Conservation (phyloP, 106 monocot species). For the Ottelia alismoides region DNA sequence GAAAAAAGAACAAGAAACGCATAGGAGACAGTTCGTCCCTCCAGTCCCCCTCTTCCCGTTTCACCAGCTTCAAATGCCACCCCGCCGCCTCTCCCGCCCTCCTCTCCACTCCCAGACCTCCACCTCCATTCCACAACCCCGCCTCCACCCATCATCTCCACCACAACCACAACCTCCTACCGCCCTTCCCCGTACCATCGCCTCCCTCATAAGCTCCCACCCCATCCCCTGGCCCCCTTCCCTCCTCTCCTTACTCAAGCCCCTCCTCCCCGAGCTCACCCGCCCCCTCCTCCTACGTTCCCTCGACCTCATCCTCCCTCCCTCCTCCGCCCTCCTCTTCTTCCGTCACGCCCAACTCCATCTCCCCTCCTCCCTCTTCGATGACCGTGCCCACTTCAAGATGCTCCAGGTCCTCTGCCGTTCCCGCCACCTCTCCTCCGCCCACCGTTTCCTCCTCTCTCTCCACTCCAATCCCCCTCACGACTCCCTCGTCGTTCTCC, state of each 20-base stretch:
- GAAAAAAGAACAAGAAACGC: too few relatives aligned
- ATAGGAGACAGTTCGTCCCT: too few relatives aligned
- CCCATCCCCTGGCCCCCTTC: constrained; percentile 9
- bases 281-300: constrained; percentile 18
- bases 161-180: too few relatives aligned
- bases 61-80: too few relatives aligned
- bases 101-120: too few relatives aligned
- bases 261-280: constrained; percentile 6
- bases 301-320: constrained; percentile 17
- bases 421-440: constrained; percentile 28
- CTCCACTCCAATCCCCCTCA: constrained; percentile 22
- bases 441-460: constrained; percentile 24
- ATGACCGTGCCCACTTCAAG: constrained; percentile 25
- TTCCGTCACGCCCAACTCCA: constrained; percentile 23
- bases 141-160: too few relatives aligned
- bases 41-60: too few relatives aligned
- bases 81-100: too few relatives aligned
- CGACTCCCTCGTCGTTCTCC: constrained; percentile 11
- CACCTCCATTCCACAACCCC: too few relatives aligned
- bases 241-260: constrained; percentile 15
- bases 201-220: constrained; percentile 16
- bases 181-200: constrained; percentile 15
- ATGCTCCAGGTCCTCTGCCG: constrained; percentile 33
- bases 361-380: constrained; percentile 15
- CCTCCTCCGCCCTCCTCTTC: constrained; percentile 25